A percentile compares a stretch with the other conserved stretches of the same genome.
Conservation (phyloP, 768 basidiomycete genomes). For the Dioszegia crocea region DNA sequence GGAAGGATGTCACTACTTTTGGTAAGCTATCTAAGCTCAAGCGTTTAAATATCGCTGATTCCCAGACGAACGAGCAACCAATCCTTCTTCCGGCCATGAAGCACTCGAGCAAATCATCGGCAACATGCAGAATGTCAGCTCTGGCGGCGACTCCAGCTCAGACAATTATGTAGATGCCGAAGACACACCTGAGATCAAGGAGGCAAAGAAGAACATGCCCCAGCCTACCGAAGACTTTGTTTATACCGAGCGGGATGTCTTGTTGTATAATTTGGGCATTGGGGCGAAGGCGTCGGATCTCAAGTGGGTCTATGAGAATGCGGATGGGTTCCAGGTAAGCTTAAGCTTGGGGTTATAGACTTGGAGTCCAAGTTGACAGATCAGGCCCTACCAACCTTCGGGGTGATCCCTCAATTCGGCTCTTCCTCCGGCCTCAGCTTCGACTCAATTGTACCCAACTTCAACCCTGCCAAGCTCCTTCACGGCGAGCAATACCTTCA, state of each 20-base stretch:
- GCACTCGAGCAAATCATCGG: constrained; percentile 67
- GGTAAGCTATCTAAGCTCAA: constrained; percentile 52
- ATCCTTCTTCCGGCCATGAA: constrained; percentile 71
- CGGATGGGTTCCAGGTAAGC: constrained; percentile 66
- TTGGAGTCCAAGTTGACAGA: background rate
- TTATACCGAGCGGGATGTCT: constrained; percentile 84
- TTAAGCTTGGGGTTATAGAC: too few species aligned
- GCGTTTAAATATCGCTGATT: background rate
- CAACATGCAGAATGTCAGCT: constrained; percentile 57
- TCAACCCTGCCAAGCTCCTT: constrained; percentile 91
- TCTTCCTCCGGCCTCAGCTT: constrained; percentile 65
- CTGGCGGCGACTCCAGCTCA: constrained; percentile 18
- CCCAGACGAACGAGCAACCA: constrained; percentile 72
- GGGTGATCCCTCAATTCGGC: constrained; percentile 84
- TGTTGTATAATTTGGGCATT: constrained; percentile 90
- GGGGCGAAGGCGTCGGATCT: constrained; percentile 91
- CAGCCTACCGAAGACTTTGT: constrained; percentile 58
- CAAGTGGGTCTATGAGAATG: constrained; percentile 83
- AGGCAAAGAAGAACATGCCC: constrained; percentile 65
- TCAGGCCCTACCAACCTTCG: constrained; percentile 82
- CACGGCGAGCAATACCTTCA: constrained; percentile 95
- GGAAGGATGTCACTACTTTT: constrained; percentile 79
- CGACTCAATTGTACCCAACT: constrained; percentile 84
- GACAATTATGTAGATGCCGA: constrained; percentile 60
- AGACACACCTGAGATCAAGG: constrained; percentile 73